Conservation (phyloP, 257 asterid species). For the Cordia subcordata region DNA sequence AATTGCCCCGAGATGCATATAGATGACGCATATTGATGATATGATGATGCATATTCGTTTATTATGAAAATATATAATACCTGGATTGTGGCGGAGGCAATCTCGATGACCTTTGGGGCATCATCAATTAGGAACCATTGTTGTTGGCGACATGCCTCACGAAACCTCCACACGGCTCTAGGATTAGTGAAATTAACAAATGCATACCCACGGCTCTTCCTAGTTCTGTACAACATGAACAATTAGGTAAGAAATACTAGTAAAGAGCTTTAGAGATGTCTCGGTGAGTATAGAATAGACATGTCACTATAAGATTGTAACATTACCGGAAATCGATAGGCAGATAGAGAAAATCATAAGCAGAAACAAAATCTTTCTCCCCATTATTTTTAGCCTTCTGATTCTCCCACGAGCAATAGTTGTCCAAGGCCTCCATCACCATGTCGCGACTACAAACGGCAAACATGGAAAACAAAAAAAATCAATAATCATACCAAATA, state of each 20-base stretch:
- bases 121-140: constrained; percentile 19
- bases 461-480: background rate
- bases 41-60: no score
- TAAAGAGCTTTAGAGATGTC: no score
- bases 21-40: no score
- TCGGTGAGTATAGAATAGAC: background rate
- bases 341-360: constrained; percentile 65
- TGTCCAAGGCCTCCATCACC: constrained; percentile 36
- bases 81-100: constrained; percentile 62
- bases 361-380: background rate
- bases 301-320: background rate
- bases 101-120: constrained; percentile 26
- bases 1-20: no score
- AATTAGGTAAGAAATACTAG: background rate
- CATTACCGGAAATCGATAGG: constrained; percentile 60
- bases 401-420: constrained; percentile 38
- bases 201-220: constrained; percentile 55
- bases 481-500: background rate
- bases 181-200: constrained; percentile 59
- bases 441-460: constrained; percentile 29
- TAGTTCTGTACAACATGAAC: constrained; percentile 31
- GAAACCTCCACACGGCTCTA: constrained; percentile 33
- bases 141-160: constrained; percentile 14
- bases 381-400: constrained; percentile 4
- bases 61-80: constrained; percentile 20